Evolutionary conservation across 768 basidiomycete species (phyloP).

Genomic region (Suillus subluteus): DNA sequence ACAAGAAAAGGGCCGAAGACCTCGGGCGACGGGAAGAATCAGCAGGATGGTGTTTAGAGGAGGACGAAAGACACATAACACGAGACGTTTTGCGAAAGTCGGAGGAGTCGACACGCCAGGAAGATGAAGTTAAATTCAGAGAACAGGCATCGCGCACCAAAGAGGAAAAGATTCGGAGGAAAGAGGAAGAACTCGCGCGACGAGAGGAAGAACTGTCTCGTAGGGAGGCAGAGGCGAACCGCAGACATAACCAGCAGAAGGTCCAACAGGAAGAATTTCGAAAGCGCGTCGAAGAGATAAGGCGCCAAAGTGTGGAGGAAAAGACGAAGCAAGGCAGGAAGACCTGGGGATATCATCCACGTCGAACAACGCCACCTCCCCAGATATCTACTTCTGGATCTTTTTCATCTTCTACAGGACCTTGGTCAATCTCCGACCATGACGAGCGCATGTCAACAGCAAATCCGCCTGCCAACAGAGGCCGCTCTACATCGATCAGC

Average conservation of each 20-base stretch:
- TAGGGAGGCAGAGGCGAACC: conserved; percentile 34
- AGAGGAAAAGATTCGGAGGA: conserved; percentile 28
- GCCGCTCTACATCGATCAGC: conserved; percentile 30
- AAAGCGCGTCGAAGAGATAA: conserved; percentile 33
- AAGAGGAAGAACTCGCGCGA: conserved; percentile 32
- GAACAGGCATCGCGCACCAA: conserved; percentile 27
- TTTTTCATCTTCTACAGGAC: conserved; percentile 25
- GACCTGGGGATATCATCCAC: conserved; percentile 27
- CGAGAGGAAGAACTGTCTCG: conserved; percentile 36
- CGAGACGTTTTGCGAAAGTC: conserved; percentile 20
- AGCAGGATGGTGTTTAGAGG: conserved; percentile 20
- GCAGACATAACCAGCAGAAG: conserved; percentile 28
- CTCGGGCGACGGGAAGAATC: conserved; percentile 22
- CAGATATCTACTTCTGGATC: conserved; percentile 19
- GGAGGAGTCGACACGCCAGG: conserved; percentile 25
- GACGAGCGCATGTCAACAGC: conserved; percentile 35
- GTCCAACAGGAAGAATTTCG: conserved; percentile 30
- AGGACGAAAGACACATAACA: conserved; percentile 23
- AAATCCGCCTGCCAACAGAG: conserved; percentile 35
- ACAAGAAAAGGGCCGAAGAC: conserved; percentile 22
- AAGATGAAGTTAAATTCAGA: conserved; percentile 27
- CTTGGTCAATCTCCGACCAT: conserved; percentile 34
- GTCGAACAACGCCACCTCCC: conserved; percentile 23
- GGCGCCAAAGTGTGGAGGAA: conserved; percentile 34
- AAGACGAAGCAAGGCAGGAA: conserved; percentile 30